Conservation (phyloP, 805 yeast species). For the Kodamaea sagamina region DNA sequence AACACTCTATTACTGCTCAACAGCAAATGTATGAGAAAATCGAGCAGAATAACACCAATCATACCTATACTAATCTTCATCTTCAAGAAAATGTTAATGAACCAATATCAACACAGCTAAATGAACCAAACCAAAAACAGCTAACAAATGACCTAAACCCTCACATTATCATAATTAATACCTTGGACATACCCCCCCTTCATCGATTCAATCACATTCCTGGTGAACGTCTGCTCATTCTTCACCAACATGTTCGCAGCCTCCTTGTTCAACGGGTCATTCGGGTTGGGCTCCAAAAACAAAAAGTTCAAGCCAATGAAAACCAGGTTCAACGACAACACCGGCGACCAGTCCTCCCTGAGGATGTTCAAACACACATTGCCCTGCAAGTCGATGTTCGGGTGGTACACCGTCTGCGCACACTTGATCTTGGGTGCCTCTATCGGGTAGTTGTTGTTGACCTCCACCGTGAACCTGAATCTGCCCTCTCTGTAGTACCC, state of each 20-base stretch:
- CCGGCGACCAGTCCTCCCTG: constrained; percentile 97
- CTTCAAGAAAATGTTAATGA: too few relatives aligned
- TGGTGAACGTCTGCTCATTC: constrained; percentile 46
- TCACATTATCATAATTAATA: constrained; percentile 13
- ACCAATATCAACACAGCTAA: too few relatives aligned
- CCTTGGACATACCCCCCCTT: constrained; percentile 52
- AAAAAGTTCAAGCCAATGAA: constrained; percentile 83
- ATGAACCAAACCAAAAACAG: too few relatives aligned
- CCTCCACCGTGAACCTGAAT: constrained; percentile 67
- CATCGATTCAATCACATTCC: constrained; percentile 65
- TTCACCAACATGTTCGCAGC: constrained; percentile 63
- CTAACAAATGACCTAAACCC: too few relatives aligned
- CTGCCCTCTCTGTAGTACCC: constrained; percentile 71
- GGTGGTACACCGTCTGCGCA: constrained; percentile 77
- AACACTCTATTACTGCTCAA: too few relatives aligned
- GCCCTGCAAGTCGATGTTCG: constrained; percentile 88
- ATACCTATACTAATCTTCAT: too few relatives aligned
- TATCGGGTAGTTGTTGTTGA: constrained; percentile 80
- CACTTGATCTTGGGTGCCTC: constrained; percentile 88
- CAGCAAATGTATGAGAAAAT: too few relatives aligned
- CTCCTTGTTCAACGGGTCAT: constrained; percentile 89
- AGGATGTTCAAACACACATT: constrained; percentile 89
- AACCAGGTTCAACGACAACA: constrained; percentile 75
- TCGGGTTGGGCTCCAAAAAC: constrained; percentile 87
- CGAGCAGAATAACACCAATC: too few relatives aligned